Evolutionary conservation across 495 filamentous ascomycete species (phyloP).

Genomic region (Xylaria cubensis): DNA sequence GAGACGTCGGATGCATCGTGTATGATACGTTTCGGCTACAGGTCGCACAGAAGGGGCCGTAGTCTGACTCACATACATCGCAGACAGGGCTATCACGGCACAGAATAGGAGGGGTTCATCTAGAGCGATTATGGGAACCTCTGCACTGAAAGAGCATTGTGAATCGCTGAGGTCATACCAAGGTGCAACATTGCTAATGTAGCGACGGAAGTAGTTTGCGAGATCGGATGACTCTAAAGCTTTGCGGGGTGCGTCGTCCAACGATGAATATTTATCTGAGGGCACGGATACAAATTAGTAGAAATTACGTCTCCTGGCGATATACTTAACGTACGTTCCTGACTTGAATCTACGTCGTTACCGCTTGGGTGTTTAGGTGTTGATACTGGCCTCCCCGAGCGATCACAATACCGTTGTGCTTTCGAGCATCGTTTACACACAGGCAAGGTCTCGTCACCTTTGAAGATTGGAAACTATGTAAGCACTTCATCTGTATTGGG

Average conservation of each 20-base stretch:
- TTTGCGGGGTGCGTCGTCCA: constrained; percentile 28
- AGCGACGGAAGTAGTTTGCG: constrained; percentile 42
- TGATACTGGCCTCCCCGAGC: constrained; percentile 28
- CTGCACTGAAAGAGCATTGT: constrained; percentile 38
- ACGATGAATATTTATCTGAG: neutral
- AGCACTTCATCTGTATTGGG: neutral
- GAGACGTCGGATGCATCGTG: constrained; percentile 30
- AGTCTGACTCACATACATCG: constrained; percentile 33
- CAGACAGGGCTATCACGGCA: constrained; percentile 47
- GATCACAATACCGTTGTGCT: constrained; percentile 34
- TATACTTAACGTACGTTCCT: neutral
- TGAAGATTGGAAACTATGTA: neutral
- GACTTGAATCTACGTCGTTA: neutral
- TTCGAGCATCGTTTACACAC: constrained; percentile 38
- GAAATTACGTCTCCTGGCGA: too few species aligned
- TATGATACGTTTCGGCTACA: constrained; percentile 28
- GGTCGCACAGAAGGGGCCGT: constrained; percentile 14
- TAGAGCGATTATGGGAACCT: constrained; percentile 39
- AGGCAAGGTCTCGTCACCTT: constrained; percentile 42
- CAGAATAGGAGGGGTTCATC: constrained; percentile 44
- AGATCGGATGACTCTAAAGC: constrained; percentile 30
- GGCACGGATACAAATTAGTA: neutral
- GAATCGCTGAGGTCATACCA: constrained; percentile 51
- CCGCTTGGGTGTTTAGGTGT: neutral
- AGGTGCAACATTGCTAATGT: constrained; percentile 39